Evolutionary conservation across 2,329 filamentous ascomycete species (phyloP).

Genomic region (Pestalotiopsis sp.): DNA sequence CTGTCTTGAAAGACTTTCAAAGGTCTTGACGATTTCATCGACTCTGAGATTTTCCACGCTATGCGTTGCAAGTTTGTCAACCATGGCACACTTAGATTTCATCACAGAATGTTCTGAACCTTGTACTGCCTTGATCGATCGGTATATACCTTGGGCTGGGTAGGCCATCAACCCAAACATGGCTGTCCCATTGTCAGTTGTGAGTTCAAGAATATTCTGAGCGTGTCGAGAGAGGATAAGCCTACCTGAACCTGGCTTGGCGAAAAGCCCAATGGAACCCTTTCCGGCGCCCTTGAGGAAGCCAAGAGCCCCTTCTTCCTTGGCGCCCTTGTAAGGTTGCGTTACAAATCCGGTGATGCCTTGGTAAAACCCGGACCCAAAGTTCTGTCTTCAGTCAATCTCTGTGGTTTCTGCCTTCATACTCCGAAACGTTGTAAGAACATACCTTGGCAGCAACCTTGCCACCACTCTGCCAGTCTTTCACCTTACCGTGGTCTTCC

Average conservation of each 20-base stretch:
- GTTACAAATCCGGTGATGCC: slow-evolving; percentile 33
- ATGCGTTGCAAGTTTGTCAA: background rate
- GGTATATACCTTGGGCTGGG: slow-evolving; percentile 33
- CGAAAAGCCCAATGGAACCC: slow-evolving; percentile 27
- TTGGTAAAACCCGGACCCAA: slow-evolving; percentile 30
- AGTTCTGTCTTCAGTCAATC: background rate
- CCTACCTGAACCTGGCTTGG: slow-evolving; percentile 29
- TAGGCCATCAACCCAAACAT: slow-evolving; percentile 33
- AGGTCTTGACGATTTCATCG: background rate
- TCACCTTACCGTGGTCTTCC: slow-evolving; percentile 33
- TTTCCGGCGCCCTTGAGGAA: slow-evolving; percentile 37
- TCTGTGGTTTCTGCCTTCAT: too few species aligned
- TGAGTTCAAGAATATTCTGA: background rate
- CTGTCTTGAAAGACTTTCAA: background rate
- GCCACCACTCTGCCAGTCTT: slow-evolving; percentile 35
- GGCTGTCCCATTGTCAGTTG: slow-evolving; percentile 15
- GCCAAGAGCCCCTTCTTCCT: slow-evolving; percentile 33
- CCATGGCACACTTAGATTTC: slow-evolving; percentile 8
- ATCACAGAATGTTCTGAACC: slow-evolving; percentile 29
- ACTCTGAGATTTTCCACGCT: background rate
- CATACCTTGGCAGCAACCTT: slow-evolving; percentile 27
- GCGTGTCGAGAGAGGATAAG: background rate
- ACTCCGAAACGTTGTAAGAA: too few species aligned
- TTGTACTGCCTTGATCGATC: slow-evolving; percentile 32
- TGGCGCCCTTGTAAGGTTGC: slow-evolving; percentile 33